Evolutionary conservation across 805 yeast genomes (phyloP).

Genomic region (Lipomyces mesembrius): DNA sequence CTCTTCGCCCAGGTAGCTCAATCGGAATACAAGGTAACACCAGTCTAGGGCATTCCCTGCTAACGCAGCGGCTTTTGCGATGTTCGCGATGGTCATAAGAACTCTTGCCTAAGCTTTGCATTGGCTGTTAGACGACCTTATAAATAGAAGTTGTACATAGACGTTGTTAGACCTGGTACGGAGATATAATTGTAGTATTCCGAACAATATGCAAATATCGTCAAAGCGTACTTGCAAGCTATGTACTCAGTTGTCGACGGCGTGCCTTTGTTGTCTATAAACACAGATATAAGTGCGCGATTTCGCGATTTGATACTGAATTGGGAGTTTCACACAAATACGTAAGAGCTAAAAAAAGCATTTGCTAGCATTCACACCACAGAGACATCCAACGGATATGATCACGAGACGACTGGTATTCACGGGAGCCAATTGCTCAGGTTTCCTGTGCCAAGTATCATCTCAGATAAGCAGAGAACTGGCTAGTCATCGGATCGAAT

Average conservation of each 20-base stretch:
- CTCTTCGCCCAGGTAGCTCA: not conserved
- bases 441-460: not conserved
- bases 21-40: not conserved
- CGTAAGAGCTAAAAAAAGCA: too few species aligned
- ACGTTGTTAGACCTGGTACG: too few species aligned
- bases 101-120: too few species aligned
- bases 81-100: slow-evolving; percentile 46
- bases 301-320: too few species aligned
- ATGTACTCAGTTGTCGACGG: too few species aligned
- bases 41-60: slow-evolving; percentile 82
- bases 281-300: too few species aligned
- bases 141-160: too few species aligned
- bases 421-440: not conserved
- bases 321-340: not conserved
- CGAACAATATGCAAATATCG: too few species aligned
- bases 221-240: too few species aligned
- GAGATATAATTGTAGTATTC: too few species aligned
- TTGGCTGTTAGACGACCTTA: not conserved
- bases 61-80: slow-evolving; percentile 89
- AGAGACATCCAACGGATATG: not conserved
- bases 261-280: too few species aligned
- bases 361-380: not conserved
- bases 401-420: not conserved
- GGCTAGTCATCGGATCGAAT: not conserved
- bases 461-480: not conserved